phyloP scores from a whole-genome alignment of 1,139 yeast species.

The Scheffersomyces insectosa region DNA sequence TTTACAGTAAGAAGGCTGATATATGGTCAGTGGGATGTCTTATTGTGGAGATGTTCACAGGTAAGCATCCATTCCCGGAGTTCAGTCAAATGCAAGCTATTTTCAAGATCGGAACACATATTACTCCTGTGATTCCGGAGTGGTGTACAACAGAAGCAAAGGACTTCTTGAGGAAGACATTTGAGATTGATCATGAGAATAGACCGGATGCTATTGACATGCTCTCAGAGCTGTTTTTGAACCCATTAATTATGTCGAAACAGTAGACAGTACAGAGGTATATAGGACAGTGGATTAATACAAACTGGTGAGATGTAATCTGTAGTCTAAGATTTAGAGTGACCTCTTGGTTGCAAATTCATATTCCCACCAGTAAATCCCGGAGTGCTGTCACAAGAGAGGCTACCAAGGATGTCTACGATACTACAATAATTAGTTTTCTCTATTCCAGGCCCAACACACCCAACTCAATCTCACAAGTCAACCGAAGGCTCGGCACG shows the following conservation, averaged over 20 bases:
- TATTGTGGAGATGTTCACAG: slow-evolving; percentile 91
- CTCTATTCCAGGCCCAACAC: too few species aligned
- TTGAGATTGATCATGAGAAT: slow-evolving; percentile 70
- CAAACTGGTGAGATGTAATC: too few species aligned
- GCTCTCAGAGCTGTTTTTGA: slow-evolving; percentile 60
- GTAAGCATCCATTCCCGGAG: slow-evolving; percentile 91
- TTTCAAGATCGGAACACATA: slow-evolving; percentile 84
- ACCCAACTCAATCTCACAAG: too few species aligned
- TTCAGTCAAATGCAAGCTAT: slow-evolving; percentile 96
- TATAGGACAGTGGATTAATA: too few species aligned
- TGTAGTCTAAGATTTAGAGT: too few species aligned
- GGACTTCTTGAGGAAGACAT: slow-evolving; percentile 65
- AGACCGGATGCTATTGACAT: slow-evolving; percentile 76
- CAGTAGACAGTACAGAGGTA: slow-evolving; percentile 11
- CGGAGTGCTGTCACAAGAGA: too few species aligned
- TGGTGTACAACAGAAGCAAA: slow-evolving; percentile 71
- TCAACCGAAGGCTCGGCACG: too few species aligned
- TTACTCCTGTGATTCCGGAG: slow-evolving; percentile 75
- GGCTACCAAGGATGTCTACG: too few species aligned
- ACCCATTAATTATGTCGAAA: slow-evolving; percentile 49
- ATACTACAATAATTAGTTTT: too few species aligned
- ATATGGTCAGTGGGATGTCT: slow-evolving; percentile 96
- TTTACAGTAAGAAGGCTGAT: slow-evolving; percentile 87
- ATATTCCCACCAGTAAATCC: too few species aligned
- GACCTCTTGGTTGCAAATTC: too few species aligned